Evolutionary conservation across 164 flowering plant genomes (phyloP).

Genomic region (Brasenia schreberi): DNA sequence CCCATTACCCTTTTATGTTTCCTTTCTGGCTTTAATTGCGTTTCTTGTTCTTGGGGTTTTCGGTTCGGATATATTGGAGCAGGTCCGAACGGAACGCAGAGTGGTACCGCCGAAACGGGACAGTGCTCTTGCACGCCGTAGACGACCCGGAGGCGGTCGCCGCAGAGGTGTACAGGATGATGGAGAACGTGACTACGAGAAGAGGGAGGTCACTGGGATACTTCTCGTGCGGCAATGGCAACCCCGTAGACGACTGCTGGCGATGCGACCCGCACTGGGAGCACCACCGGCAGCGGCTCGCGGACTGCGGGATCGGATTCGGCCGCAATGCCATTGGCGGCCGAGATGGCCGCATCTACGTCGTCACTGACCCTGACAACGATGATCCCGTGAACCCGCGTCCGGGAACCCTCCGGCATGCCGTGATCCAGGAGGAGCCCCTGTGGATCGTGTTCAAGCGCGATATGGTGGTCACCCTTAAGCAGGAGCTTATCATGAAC

Average conservation of each 20-base stretch:
- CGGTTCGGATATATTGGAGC: not conserved
- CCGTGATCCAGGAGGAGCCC: conserved; percentile 63
- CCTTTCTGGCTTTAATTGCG: not conserved
- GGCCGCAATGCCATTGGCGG: conserved; percentile 74
- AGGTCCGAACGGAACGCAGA: not conserved
- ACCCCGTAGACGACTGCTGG: conserved; percentile 81
- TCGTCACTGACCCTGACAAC: conserved; percentile 47
- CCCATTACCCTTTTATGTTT: no score
- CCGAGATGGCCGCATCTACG: conserved; percentile 51
- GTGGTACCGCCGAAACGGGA: not conserved
- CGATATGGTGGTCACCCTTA: conserved; percentile 63
- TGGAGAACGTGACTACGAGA: not conserved
- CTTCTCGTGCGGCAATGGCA: conserved; percentile 17
- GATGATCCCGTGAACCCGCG: conserved; percentile 50
- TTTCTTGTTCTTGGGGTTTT: not conserved
- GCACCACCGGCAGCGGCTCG: conserved; percentile 39
- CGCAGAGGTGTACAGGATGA: not conserved
- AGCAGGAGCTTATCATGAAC: conserved; percentile 70
- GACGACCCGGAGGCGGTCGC: not conserved
- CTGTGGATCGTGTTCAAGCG: conserved; percentile 73
- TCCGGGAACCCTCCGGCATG: conserved; percentile 70
- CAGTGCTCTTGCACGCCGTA: not conserved
- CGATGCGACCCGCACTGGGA: conserved; percentile 53
- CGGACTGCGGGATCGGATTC: conserved; percentile 67
- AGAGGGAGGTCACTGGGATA: not conserved